Evolutionary conservation across 2,329 filamentous ascomycete species (phyloP), one percentile per base, ranked within the genome.

Genomic region (Colletotrichum orbiculare): DNA sequence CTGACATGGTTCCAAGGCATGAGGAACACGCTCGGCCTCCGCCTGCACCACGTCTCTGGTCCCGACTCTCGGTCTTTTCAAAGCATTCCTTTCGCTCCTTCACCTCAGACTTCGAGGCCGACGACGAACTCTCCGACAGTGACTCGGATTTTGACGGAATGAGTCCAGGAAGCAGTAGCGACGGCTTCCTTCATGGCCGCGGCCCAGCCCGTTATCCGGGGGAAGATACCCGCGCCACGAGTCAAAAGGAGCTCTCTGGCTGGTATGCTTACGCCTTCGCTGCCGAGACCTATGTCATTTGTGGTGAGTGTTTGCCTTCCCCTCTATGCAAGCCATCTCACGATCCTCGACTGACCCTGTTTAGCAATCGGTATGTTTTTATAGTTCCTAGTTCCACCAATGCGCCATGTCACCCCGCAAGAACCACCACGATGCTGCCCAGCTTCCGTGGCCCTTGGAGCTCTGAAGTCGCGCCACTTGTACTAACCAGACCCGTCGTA

Each of bases 251-350:
- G 85, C 86, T 98, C 66, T 83, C 89, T 43, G 96, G 95, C 71
- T 99, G 96, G 92, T 99, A 98, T 79, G 91, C 91, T 76, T 98
- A 98, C 81, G 92, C 92, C 46, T 98, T 97, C 84, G 96, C 96
- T 33, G 94, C 95, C 17, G 96, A 99, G 81, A 95, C 96, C 58
- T 98, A 97, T 76, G 93, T 96, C 13, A 92, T 98, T 61, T 98
- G 96, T 77, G 95, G 94, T 92, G 77, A 75, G 89, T 81, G 58
- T 46, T 35, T 25, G 12, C 17, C 41, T 25, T n/a, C 38, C 11
- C 41, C 17, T 38, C 37, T 13, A 39, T 52, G 25, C 25, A 25
- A 25, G 25, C 25, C 25, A 5, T 33, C 39, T 56, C 33, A 49
- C 11, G 25, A 42, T 53, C 13, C 15, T 42, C 48, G 34, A 60